Evolutionary conservation across 2,329 filamentous ascomycete species (phyloP), one percentile per base, ranked within the genome.

Genomic region (Paecilomyces fulvus): DNA sequence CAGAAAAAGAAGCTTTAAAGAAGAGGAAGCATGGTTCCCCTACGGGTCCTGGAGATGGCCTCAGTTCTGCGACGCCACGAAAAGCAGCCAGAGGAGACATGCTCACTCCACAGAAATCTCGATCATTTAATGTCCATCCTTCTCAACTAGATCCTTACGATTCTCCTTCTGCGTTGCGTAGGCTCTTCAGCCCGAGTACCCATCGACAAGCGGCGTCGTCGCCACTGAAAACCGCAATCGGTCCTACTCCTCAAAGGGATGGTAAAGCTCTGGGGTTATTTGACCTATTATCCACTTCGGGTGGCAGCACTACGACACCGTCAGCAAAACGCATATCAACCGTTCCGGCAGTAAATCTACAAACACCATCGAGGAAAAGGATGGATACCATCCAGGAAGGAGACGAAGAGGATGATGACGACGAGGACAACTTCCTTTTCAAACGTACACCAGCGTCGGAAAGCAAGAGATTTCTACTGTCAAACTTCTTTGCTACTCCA

Each of bases 211-310:
- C 54, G 43, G 50, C 59, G 6, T 56, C 64, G 25, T 67, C 68
- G 12, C 67, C 73, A 2, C 60, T 77, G 1, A 72, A 73, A 49
- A 60, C 69, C 8, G 70, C 68, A 23, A 75, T 79, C 52, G 77
- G 76, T 3, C 77, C 77, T 11, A 79, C 77, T 2, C 77, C 77
- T 1, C 75, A 79, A 57, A 73, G 77, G 37, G 75, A 79, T 63
- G 77, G 77, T 9, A 77, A 73, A 49, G 70, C 76, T 0, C 61
- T 79, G 2, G 77, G 77, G 0, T 66, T 79, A 2, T 79, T 79
- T 53, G 77, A 79, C 56, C 65, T 78, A 49, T 67, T 79, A 3
- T 75, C 75, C 3, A 69, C 71, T 20, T 74, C 74, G 0, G 72
- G 71, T 1, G 66, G 67, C 2, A 73, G 67, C 54, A 68, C 64